Conservation (phyloP, 495 filamentous ascomycete genomes). For the Talaromyces proteolyticus region DNA sequence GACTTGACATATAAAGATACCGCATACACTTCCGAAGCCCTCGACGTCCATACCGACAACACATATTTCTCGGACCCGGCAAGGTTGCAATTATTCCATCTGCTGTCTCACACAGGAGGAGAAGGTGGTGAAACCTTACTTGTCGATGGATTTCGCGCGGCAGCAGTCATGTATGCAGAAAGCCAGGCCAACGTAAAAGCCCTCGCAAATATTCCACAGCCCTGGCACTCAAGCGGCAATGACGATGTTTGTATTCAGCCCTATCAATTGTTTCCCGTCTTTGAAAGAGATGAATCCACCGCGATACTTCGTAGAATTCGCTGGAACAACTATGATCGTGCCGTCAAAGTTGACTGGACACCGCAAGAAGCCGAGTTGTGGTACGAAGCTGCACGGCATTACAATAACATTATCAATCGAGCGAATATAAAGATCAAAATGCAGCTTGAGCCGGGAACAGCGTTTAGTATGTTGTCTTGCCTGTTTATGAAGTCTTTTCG, state of each 20-base stretch:
- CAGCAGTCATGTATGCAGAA: conserved; percentile 43
- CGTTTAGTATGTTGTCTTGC: conserved; percentile 53
- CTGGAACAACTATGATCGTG: conserved; percentile 91
- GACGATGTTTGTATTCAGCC: conserved; percentile 73
- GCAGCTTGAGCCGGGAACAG: conserved; percentile 69
- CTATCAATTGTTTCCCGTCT: conserved; percentile 51
- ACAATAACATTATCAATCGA: conserved; percentile 52
- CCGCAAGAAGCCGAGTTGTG: conserved; percentile 44
- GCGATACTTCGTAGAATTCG: conserved; percentile 57
- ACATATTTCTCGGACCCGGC: conserved; percentile 91
- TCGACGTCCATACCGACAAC: conserved; percentile 82
- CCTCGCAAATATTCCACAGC: conserved; percentile 48
- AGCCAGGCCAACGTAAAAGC: conserved; percentile 42
- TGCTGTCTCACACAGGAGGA: conserved; percentile 67
- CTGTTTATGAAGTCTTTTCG: neutral
- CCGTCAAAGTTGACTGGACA: conserved; percentile 40
- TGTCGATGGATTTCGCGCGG: conserved; percentile 78
- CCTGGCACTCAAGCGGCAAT: conserved; percentile 80
- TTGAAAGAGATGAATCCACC: conserved; percentile 41
- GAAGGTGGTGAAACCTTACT: conserved; percentile 67
- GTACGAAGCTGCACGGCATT: conserved; percentile 70
- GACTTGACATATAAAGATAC: conserved; percentile 85
- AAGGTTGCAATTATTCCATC: conserved; percentile 84
- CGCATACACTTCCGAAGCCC: conserved; percentile 78
- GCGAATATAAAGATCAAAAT: conserved; percentile 59